These are phyloP conservation scores for Amaranthus cruentus DNA, from an alignment of 148 eudicot genomes.

Conservation along the genomic window DNA sequence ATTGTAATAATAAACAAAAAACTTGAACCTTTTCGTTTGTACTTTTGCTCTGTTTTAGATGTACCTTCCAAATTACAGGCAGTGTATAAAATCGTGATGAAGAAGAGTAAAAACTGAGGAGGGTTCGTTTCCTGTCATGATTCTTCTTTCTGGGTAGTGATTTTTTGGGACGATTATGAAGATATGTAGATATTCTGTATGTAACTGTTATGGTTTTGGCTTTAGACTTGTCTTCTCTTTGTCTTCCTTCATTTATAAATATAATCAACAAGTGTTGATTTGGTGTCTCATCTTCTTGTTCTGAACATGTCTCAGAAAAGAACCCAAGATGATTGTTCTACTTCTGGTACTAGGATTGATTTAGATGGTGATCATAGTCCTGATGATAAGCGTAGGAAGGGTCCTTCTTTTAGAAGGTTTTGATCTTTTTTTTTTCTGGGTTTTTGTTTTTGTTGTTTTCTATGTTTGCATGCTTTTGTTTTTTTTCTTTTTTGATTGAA, in stretches of 20 bases:
- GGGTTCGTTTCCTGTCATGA: not conserved
- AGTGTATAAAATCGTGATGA: constrained; percentile 16
- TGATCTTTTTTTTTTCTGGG: not conserved
- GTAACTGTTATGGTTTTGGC: constrained; percentile 7
- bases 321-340: constrained; percentile 39
- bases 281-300: constrained; percentile 1
- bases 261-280: not conserved
- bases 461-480: constrained; percentile 9
- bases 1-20: too few species aligned
- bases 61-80: constrained; percentile 1
- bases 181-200: constrained; percentile 10
- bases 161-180: constrained; percentile 13
- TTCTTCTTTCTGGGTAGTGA: not conserved
- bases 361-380: constrained; percentile 29
- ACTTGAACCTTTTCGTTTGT: too few species aligned
- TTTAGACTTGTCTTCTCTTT: constrained; percentile 11
- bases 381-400: constrained; percentile 19
- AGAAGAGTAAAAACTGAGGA: not conserved
- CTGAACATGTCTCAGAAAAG: constrained; percentile 57
- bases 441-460: not conserved
- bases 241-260: not conserved
- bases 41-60: not conserved
- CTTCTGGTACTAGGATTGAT: constrained; percentile 9
- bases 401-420: constrained; percentile 26
- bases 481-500: not conserved